Evolutionary conservation across 2,329 filamentous ascomycete genomes (phyloP).

Genomic region (Juglanconis juglandina): DNA sequence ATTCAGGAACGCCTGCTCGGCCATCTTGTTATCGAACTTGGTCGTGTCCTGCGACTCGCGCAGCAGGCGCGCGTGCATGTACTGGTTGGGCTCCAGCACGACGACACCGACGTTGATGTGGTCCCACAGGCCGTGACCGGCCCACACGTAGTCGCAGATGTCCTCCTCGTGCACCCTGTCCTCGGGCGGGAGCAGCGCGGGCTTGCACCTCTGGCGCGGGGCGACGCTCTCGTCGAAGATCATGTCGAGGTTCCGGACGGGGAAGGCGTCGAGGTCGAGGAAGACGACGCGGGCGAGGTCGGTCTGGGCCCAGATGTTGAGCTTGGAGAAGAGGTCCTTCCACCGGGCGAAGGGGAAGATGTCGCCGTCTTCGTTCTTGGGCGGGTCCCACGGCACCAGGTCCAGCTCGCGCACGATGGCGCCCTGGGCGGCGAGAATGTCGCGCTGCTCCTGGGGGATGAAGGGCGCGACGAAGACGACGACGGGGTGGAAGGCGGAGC

Average conservation of each 20-base stretch:
- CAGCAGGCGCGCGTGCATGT: constrained; percentile 15
- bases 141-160: constrained; percentile 13
- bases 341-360: constrained; percentile 17
- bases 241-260: constrained; percentile 9
- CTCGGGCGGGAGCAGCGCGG: constrained; percentile 11
- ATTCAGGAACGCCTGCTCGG: constrained; percentile 16
- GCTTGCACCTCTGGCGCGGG: constrained; percentile 9
- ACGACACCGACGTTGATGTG: constrained; percentile 13
- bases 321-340: constrained; percentile 17
- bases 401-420: constrained; percentile 16
- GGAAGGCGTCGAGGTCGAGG: constrained; percentile 17
- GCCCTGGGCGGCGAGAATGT: constrained; percentile 14
- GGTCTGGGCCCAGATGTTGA: constrained; percentile 17
- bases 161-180: constrained; percentile 7
- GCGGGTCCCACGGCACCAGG: constrained; percentile 17
- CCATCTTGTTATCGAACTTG: constrained; percentile 18
- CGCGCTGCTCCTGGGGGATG: constrained; percentile 16
- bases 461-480: constrained; percentile 18
- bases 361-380: background rate
- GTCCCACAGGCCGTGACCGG: constrained; percentile 8
- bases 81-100: constrained; percentile 15
- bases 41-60: constrained; percentile 14
- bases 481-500: constrained; percentile 10
- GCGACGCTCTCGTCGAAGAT: constrained; percentile 8
- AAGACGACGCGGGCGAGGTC: constrained; percentile 11